Evolutionary conservation across 768 basidiomycete genomes (phyloP), one percentile per base, ranked within the genome.

Genomic region (Boletus barrowsii): DNA sequence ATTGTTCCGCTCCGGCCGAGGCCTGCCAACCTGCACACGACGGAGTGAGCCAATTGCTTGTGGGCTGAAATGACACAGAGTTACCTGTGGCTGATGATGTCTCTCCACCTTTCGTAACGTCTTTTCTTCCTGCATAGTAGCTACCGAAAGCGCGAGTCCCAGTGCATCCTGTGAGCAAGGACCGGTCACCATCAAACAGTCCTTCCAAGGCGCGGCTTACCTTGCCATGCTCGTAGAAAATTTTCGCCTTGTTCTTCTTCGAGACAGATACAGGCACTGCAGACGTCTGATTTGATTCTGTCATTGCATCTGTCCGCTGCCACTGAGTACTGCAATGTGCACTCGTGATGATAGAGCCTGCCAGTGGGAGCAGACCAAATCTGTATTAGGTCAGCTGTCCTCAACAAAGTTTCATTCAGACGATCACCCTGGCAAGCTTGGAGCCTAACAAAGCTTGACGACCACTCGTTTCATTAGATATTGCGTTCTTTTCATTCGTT

Each of bases 81-180:
- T 47, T 43, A 76, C 78, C 76, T 76, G 74, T 61, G 67, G 53
- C 57, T 68, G 70, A 44, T 71, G 75, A 58, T 68, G 71, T 60
- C 71, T 79, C 60, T 73, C 71, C 48, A 66, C 67, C 62, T 73
- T 80, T 9, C 58, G 68, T 47, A 67, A 63, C 7, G 71, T 57
- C 51, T 75, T 80, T 61, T 79, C 62, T 66, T 83, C 81, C 55
- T 80, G 76, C 15, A 57, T 62, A 33, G 63, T 63, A n/a, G 69
- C 76, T 63, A 83, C 79, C 36, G 74, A 74, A 55, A 69, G 61
- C n/a, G 81, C 82, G 13, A 83, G 65, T 47, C 66, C 67, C 54
- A 80, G 58, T 6, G 75, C 74, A 56, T 81, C 79, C 82, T 82
- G 58, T 52, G 51, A 42, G 45, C 39, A 51, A 46, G 51, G 54